Conservation (phyloP, 768 basidiomycete species). For the Lactarius psammicola region DNA sequence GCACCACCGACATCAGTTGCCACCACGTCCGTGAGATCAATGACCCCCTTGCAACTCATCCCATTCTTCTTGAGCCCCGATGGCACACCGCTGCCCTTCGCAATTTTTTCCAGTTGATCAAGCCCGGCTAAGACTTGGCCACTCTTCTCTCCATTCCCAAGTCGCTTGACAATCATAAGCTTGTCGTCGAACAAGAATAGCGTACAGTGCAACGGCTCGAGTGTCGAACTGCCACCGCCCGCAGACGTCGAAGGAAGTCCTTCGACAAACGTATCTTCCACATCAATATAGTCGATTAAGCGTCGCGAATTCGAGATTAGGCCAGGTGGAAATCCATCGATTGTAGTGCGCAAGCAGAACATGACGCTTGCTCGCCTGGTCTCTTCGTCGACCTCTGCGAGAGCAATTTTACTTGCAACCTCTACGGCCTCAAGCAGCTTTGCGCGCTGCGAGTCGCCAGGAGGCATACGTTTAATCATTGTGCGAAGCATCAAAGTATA, state of each 20-base stretch:
- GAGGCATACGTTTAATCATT: slow-evolving; percentile 88
- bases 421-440: slow-evolving; percentile 83
- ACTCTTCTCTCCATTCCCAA: slow-evolving; percentile 68
- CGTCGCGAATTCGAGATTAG: slow-evolving; percentile 86
- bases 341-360: slow-evolving; percentile 77
- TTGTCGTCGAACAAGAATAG: slow-evolving; percentile 95
- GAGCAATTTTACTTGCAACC: slow-evolving; percentile 86
- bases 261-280: slow-evolving; percentile 74
- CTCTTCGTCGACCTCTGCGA: slow-evolving; percentile 88
- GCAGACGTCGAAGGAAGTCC: slow-evolving; percentile 46
- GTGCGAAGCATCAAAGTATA: slow-evolving; percentile 91
- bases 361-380: slow-evolving; percentile 87
- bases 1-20: slow-evolving; percentile 83
- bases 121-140: slow-evolving; percentile 72
- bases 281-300: slow-evolving; percentile 91
- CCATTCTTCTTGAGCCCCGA: slow-evolving; percentile 72
- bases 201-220: slow-evolving; percentile 70
- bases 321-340: slow-evolving; percentile 88
- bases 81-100: slow-evolving; percentile 60
- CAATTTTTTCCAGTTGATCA: slow-evolving; percentile 72
- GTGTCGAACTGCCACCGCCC: slow-evolving; percentile 37
- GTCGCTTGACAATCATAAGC: slow-evolving; percentile 86
- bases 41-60: slow-evolving; percentile 79
- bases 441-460: slow-evolving; percentile 69
- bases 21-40: slow-evolving; percentile 82